These are phyloP conservation scores for Pyrus communis DNA, from an alignment of 306 rosid species.

Conservation along the genomic window DNA sequence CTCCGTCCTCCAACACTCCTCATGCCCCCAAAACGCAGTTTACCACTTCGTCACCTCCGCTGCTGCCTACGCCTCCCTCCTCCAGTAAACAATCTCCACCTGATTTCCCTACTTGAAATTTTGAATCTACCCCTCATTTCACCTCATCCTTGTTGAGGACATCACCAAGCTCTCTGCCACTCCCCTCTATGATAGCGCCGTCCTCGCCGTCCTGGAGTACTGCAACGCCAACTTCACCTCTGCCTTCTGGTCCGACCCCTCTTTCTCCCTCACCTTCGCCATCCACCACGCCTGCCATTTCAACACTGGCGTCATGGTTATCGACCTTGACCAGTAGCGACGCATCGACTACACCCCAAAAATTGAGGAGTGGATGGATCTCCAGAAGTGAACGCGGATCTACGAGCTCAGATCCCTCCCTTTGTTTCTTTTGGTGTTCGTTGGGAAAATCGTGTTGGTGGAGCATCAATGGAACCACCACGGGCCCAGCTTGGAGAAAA, in stretches of 20 bases:
- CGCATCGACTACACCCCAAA: constrained; percentile 44
- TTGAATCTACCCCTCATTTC: constrained; percentile 63
- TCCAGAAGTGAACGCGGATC: constrained; percentile 71
- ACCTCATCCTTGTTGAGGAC: constrained; percentile 79
- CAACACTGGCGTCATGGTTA: constrained; percentile 91
- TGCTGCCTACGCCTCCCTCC: constrained; percentile 38
- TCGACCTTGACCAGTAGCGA: constrained; percentile 66
- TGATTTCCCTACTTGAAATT: constrained; percentile 74
- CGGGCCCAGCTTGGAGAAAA: constrained; percentile 30
- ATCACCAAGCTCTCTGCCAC: constrained; percentile 60
- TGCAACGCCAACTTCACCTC: constrained; percentile 84
- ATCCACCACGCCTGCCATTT: constrained; percentile 51
- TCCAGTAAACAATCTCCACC: constrained; percentile 42
- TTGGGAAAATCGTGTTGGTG: constrained; percentile 56
- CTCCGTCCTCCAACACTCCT: constrained; percentile 75
- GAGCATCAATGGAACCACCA: constrained; percentile 91
- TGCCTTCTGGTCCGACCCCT: constrained; percentile 71
- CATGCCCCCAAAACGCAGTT: constrained; percentile 64
- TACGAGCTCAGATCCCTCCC: constrained; percentile 75
- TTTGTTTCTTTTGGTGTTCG: constrained; percentile 68
- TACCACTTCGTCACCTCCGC: constrained; percentile 65
- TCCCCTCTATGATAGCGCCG: constrained; percentile 13
- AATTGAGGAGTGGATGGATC: constrained; percentile 92
- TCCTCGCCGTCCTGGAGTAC: constrained; percentile 76
- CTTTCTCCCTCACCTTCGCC: constrained; percentile 49